Evolutionary conservation across 345 rosid genomes (phyloP).

Genomic region (Melaleuca alternifolia): DNA sequence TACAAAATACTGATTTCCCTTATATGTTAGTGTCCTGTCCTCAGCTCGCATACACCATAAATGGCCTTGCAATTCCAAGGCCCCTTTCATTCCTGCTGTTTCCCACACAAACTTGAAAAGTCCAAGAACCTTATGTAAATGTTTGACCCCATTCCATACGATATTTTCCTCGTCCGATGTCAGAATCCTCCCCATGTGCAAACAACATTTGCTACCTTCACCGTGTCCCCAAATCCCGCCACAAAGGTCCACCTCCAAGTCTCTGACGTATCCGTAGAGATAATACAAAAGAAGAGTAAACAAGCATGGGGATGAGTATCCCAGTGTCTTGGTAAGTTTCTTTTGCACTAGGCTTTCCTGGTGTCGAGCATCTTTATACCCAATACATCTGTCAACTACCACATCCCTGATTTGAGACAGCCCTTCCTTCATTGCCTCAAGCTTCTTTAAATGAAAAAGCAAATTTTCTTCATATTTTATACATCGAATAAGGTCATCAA

Average conservation of each 20-base stretch:
- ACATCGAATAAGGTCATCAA: conserved; percentile 47
- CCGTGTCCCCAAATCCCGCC: conserved; percentile 34
- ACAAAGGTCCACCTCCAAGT: conserved; percentile 57
- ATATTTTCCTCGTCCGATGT: conserved; percentile 41
- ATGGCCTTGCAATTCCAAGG: conserved; percentile 53
- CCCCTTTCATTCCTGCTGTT: conserved; percentile 57
- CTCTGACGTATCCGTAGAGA: conserved; percentile 55
- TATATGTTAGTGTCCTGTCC: conserved; percentile 27
- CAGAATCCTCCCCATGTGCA: conserved; percentile 63
- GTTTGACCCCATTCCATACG: conserved; percentile 58
- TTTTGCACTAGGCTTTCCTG: conserved; percentile 58
- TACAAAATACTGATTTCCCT: conserved; percentile 44
- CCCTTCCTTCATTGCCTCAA: conserved; percentile 81
- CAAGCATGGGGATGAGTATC: conserved; percentile 64
- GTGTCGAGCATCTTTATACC: conserved; percentile 53
- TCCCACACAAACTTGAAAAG: conserved; percentile 66
- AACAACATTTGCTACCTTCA: conserved; percentile 14
- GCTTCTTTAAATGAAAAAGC: conserved; percentile 45
- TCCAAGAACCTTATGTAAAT: conserved; percentile 53
- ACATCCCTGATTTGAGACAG: conserved; percentile 58
- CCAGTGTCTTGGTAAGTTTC: conserved; percentile 56
- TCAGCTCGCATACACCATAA: conserved; percentile 52
- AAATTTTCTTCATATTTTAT: conserved; percentile 21
- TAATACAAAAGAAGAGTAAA: conserved; percentile 62
- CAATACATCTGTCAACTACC: conserved; percentile 45